These are phyloP conservation scores for Penicillium brevicompactum DNA, from an alignment of 2,329 filamentous ascomycete genomes.

Conservation along the genomic window DNA sequence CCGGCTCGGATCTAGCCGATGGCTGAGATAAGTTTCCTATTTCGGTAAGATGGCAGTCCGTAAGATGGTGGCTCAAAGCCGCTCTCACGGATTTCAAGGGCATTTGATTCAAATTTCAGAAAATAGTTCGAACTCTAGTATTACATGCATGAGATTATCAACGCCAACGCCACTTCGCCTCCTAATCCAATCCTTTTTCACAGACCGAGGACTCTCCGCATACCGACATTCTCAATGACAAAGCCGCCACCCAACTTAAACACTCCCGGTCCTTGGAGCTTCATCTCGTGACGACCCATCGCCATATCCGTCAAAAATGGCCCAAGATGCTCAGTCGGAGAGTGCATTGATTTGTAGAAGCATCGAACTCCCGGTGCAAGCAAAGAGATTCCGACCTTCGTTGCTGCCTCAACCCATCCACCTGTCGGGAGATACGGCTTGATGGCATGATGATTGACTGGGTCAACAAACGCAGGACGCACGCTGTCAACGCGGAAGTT, in stretches of 20 bases:
- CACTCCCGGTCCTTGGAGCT: slow-evolving; percentile 11
- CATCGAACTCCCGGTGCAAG: slow-evolving; percentile 20
- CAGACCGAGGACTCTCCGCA: slow-evolving; percentile 19
- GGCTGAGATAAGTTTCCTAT: not conserved
- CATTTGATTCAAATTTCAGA: not conserved
- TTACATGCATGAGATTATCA: not conserved
- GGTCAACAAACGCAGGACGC: slow-evolving; percentile 64
- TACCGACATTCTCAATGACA: slow-evolving; percentile 17
- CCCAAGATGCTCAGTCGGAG: slow-evolving; percentile 52
- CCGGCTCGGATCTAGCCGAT: not conserved
- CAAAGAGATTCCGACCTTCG: slow-evolving; percentile 25
- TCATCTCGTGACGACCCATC: slow-evolving; percentile 17
- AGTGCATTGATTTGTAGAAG: slow-evolving; percentile 24
- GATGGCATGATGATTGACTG: slow-evolving; percentile 36
- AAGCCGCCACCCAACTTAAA: slow-evolving; percentile 18
- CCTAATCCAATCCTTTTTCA: not conserved
- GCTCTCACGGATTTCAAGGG: too few relatives aligned
- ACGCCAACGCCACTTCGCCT: not conserved
- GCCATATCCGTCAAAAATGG: slow-evolving; percentile 53
- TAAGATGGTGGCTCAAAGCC: not conserved
- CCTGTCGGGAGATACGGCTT: slow-evolving; percentile 36
- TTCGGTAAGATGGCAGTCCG: not conserved
- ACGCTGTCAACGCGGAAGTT: slow-evolving; percentile 58
- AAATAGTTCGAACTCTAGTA: too few relatives aligned
- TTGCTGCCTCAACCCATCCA: slow-evolving; percentile 28